Evolutionary conservation across 2,329 filamentous ascomycete genomes (phyloP).

Genomic region (Alternaria sp.): DNA sequence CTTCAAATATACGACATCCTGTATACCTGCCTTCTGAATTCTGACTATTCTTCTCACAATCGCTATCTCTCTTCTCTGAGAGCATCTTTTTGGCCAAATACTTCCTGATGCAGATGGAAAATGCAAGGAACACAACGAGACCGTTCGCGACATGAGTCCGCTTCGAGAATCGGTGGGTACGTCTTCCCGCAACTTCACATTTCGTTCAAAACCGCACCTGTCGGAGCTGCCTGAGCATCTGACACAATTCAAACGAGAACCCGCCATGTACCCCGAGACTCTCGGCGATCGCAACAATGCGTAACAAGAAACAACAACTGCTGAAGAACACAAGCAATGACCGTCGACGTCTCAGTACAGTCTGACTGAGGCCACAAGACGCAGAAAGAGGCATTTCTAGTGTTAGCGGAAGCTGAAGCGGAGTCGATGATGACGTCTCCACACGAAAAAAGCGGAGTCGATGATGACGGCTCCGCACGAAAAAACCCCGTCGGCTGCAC

Average conservation of each 20-base stretch:
- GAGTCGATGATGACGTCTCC: background rate
- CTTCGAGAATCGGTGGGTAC: background rate
- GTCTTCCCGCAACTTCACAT: background rate
- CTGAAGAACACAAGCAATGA: background rate
- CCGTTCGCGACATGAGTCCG: background rate
- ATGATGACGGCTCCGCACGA: background rate
- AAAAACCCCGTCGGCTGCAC: background rate
- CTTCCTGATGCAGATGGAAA: background rate
- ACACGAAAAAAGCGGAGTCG: conserved; percentile 3
- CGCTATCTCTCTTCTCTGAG: too few relatives aligned
- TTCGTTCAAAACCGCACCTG: background rate
- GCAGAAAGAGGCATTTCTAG: background rate
- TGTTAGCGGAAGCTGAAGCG: background rate
- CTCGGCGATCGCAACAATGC: background rate
- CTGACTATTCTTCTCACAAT: too few relatives aligned
- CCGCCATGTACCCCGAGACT: background rate
- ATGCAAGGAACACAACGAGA: background rate
- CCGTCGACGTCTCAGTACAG: background rate
- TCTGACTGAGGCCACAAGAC: background rate
- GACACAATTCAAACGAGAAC: background rate
- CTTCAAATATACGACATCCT: too few relatives aligned
- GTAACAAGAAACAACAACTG: background rate
- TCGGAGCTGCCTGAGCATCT: background rate
- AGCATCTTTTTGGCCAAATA: too few relatives aligned
- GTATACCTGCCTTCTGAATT: too few relatives aligned